phyloP scores from a whole-genome alignment of 1,284 basidiomycete species.

The Boletus sp. region DNA sequence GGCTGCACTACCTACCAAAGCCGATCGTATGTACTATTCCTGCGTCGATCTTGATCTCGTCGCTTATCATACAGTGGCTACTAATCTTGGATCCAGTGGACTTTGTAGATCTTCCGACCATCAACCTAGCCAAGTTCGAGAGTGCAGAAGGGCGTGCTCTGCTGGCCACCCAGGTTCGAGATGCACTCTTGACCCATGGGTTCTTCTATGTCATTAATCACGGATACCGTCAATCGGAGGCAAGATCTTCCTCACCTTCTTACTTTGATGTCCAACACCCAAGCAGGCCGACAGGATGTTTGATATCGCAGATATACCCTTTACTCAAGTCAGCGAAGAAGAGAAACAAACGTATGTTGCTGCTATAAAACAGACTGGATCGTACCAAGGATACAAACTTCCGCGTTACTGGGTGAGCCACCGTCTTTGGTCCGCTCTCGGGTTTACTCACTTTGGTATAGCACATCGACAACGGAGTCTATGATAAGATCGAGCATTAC shows the following conservation, averaged over 20 bases:
- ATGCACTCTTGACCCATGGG: constrained; percentile 57
- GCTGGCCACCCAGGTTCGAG: constrained; percentile 47
- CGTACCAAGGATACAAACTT: constrained; percentile 58
- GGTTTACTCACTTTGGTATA: constrained; percentile 17
- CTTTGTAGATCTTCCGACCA: constrained; percentile 61
- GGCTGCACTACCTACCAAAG: constrained; percentile 22
- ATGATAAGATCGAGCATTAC: constrained; percentile 57
- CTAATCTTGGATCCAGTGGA: constrained; percentile 42
- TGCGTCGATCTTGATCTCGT: background rate
- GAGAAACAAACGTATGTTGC: constrained; percentile 55
- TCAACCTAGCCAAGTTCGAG: constrained; percentile 55
- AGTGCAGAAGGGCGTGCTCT: constrained; percentile 45
- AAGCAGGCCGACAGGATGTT: constrained; percentile 51
- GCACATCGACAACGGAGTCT: constrained; percentile 54
- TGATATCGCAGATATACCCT: constrained; percentile 60
- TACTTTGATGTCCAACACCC: background rate
- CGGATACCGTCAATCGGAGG: constrained; percentile 47
- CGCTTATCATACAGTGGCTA: background rate
- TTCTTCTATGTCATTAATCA: constrained; percentile 66
- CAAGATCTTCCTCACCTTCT: constrained; percentile 13
- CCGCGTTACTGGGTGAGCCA: constrained; percentile 49
- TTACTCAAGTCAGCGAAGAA: constrained; percentile 47
- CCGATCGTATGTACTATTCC: constrained; percentile 15
- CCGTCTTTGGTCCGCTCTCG: background rate
- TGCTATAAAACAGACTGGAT: constrained; percentile 47